phyloP scores from a whole-genome alignment of 2,329 filamentous ascomycete species.

The Stemphylium beticola region DNA sequence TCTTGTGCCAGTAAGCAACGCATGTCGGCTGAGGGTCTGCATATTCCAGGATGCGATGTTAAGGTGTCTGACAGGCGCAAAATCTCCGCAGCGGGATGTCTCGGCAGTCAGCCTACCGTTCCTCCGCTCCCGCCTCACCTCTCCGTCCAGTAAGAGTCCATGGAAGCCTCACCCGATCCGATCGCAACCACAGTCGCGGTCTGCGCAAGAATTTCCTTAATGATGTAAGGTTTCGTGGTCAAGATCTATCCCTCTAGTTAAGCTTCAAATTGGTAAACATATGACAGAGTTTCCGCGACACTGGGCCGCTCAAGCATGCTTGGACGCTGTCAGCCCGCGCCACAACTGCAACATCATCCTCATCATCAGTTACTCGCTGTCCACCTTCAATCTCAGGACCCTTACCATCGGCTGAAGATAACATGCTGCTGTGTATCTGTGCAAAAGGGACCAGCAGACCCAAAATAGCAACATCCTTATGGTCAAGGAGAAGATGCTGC shows the following conservation, averaged over 20 bases:
- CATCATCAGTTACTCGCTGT: background rate
- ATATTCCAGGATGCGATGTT: background rate
- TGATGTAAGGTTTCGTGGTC: slow-evolving; percentile 5
- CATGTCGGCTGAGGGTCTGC: slow-evolving; percentile 16
- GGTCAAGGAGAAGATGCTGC: background rate
- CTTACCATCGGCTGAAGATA: background rate
- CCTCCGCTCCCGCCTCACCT: slow-evolving; percentile 18
- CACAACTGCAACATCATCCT: background rate
- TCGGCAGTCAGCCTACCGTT: slow-evolving; percentile 14
- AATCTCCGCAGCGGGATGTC: slow-evolving; percentile 30
- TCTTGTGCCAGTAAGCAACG: slow-evolving; percentile 8
- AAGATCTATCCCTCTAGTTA: background rate
- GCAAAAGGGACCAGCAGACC: no score
- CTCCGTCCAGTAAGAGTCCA: slow-evolving; percentile 19
- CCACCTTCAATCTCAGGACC: background rate
- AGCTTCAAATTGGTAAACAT: slow-evolving; percentile 2
- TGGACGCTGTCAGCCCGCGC: background rate
- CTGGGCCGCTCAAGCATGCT: background rate
- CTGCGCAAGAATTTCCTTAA: slow-evolving; percentile 8
- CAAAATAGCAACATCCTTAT: slow-evolving; percentile 3
- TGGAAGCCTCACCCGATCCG: slow-evolving; percentile 14
- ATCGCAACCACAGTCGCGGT: slow-evolving; percentile 16
- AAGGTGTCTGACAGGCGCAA: slow-evolving; percentile 15
- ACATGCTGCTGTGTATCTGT: background rate
- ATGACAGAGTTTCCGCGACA: slow-evolving; percentile 13